Conservation (phyloP, 306 rosid species). For the Sophora flavescens region DNA sequence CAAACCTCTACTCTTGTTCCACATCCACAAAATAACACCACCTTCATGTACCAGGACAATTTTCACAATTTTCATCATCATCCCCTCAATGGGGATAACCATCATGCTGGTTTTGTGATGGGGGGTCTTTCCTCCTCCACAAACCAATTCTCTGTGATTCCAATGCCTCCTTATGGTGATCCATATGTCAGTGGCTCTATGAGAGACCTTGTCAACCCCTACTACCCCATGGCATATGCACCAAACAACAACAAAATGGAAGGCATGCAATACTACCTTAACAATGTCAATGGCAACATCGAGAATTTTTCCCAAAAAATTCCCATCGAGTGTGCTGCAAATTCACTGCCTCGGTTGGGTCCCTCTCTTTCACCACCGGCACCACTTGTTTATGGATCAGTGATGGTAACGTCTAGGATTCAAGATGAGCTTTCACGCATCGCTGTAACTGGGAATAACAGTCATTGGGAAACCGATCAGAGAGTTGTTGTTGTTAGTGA, state of each 20-base stretch:
- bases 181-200: constrained; percentile 21
- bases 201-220: background rate
- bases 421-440: constrained; percentile 25
- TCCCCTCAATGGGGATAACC: constrained; percentile 22
- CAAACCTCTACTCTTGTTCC: background rate
- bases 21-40: background rate
- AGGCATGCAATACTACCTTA: constrained; percentile 45
- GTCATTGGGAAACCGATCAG: background rate
- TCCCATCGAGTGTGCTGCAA: background rate
- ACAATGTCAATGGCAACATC: background rate
- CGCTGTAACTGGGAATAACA: background rate
- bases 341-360: background rate
- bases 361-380: background rate
- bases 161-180: constrained; percentile 19
- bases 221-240: constrained; percentile 7
- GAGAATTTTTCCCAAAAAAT: constrained; percentile 38
- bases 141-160: constrained; percentile 35
- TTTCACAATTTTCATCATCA: constrained; percentile 17
- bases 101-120: background rate
- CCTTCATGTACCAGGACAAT: constrained; percentile 39
- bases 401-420: background rate
- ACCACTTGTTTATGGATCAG: constrained; percentile 37
- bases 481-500: background rate
- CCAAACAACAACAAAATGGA: constrained; percentile 34
- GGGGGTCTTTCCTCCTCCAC: constrained; percentile 47